These are phyloP conservation scores for Populus simonii DNA, from an alignment of 345 rosid species.

Conservation along the genomic window DNA sequence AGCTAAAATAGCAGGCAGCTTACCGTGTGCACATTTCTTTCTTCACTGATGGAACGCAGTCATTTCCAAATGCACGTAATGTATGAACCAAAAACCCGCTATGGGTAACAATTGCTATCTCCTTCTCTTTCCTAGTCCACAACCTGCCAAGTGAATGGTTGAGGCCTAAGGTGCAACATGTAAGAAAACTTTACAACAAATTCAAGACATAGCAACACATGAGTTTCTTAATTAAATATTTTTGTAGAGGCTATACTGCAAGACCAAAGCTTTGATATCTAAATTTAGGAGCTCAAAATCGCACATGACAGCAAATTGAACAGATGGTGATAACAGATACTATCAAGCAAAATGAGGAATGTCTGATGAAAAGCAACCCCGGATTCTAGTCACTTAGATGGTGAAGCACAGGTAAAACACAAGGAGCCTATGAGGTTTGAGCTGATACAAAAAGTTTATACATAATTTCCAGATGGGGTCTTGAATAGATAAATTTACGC, in stretches of 20 bases:
- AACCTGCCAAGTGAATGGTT: constrained; percentile 50
- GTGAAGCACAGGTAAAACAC: background rate
- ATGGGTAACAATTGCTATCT: constrained; percentile 96
- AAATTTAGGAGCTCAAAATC: background rate
- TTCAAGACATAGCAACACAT: background rate
- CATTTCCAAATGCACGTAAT: constrained; percentile 61
- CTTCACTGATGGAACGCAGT: constrained; percentile 73
- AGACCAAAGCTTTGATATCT: background rate
- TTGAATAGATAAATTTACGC: background rate
- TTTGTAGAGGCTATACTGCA: too few species aligned
- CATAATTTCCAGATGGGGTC: background rate
- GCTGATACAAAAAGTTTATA: background rate
- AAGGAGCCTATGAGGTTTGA: background rate
- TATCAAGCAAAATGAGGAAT: background rate
- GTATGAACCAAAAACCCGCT: constrained; percentile 90
- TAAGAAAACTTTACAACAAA: background rate
- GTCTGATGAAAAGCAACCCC: background rate
- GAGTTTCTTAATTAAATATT: background rate
- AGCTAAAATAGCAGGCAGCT: constrained; percentile 24
- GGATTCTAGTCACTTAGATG: background rate
- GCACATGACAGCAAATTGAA: background rate
- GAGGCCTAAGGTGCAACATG: constrained; percentile 1
- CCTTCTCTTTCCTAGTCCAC: constrained; percentile 94
- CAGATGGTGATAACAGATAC: background rate
- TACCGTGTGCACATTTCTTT: constrained; percentile 75